Evolutionary conservation across 805 yeast species (phyloP).

Genomic region (Zygoascus ofunaensis): DNA sequence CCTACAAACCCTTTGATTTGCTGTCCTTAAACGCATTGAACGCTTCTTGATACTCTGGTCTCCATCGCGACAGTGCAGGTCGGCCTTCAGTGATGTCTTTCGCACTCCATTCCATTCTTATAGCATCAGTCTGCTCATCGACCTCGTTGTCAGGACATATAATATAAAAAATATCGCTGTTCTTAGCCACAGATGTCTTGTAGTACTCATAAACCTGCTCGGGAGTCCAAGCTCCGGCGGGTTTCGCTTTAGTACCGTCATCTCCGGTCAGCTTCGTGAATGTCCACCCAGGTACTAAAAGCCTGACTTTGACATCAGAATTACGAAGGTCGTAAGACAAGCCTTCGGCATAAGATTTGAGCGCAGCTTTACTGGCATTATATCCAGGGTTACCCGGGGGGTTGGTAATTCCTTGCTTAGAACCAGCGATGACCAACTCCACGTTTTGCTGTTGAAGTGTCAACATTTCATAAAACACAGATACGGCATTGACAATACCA

Average conservation of each 20-base stretch:
- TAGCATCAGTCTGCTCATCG: constrained; percentile 16
- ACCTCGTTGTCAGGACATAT: constrained; percentile 24
- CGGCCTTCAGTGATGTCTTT: constrained; percentile 17
- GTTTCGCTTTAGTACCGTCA: constrained; percentile 16
- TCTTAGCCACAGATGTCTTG: constrained; percentile 17
- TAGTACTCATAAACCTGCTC: constrained; percentile 21
- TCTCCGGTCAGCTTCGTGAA: constrained; percentile 19
- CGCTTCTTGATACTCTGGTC: constrained; percentile 9
- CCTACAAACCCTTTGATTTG: no score
- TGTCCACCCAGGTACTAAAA: constrained; percentile 25
- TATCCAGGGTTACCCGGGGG: constrained; percentile 49
- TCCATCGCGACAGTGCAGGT: constrained; percentile 22
- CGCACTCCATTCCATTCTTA: constrained; percentile 20
- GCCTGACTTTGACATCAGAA: constrained; percentile 16
- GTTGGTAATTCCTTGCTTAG: constrained; percentile 26
- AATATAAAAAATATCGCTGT: constrained; percentile 18
- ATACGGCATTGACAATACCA: constrained; percentile 22
- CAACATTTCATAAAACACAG: constrained; percentile 17
- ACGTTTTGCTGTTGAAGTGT: constrained; percentile 6
- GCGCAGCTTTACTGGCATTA: constrained; percentile 50
- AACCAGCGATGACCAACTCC: constrained; percentile 20
- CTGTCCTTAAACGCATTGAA: constrained; percentile 6
- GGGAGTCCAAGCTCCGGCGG: constrained; percentile 24
- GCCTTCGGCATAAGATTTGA: constrained; percentile 34
- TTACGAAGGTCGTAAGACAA: constrained; percentile 19